phyloP scores from a whole-genome alignment of 192 early-diverging fungal species.

The Gaertneriomyces semiglobifer region DNA sequence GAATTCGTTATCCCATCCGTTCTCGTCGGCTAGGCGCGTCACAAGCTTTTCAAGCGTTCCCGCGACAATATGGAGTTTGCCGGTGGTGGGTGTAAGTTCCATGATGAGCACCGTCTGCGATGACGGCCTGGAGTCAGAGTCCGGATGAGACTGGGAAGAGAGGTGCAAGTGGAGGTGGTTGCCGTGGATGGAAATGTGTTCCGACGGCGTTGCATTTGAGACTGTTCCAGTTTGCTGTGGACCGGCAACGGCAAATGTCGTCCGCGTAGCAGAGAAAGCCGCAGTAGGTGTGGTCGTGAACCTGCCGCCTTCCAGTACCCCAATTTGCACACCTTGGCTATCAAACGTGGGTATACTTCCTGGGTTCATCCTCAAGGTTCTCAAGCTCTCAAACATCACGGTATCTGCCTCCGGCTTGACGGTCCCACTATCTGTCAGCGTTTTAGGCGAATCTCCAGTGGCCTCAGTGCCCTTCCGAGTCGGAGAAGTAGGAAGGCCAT shows the following conservation, averaged over 20 bases:
- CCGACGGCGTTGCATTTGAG: neutral
- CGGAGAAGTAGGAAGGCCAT: no score
- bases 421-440: neutral
- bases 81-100: slow-evolving; percentile 43
- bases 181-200: slow-evolving; percentile 25
- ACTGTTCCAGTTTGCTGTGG: neutral
- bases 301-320: slow-evolving; percentile 29
- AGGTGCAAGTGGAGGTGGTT: slow-evolving; percentile 33
- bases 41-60: slow-evolving; percentile 65
- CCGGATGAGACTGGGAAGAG: no score
- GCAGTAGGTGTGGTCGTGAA: slow-evolving; percentile 6
- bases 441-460: neutral
- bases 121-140: no score
- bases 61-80: slow-evolving; percentile 54
- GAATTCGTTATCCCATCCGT: slow-evolving; percentile 64
- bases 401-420: neutral
- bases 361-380: neutral
- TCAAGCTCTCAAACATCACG: slow-evolving; percentile 1
- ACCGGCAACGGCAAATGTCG: neutral
- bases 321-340: slow-evolving; percentile 32
- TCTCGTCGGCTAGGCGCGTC: slow-evolving; percentile 59
- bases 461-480: no score
- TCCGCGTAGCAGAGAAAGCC: no score
- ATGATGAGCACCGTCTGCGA: slow-evolving; percentile 37
- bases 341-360: slow-evolving; percentile 38